Evolutionary conservation across 257 asterid species (phyloP), one percentile per base, ranked within the genome.

Genomic region (Cruciata laevipes): DNA sequence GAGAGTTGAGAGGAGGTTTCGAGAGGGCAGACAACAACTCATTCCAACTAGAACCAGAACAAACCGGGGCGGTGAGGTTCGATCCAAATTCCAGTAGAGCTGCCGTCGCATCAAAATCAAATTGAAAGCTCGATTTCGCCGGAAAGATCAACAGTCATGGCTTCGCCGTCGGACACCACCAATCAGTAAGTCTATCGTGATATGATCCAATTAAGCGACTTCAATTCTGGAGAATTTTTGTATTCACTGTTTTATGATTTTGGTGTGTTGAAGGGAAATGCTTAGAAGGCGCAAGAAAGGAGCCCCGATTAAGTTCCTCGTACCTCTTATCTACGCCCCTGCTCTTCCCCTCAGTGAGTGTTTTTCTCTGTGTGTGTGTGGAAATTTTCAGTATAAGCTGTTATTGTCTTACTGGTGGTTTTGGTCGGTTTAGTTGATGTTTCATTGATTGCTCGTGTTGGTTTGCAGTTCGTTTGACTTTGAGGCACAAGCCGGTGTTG

Each of bases 281-380:
- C 37, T 73, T 12, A 79, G 85, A 77, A 85, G 81, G 80, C 87
- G 71, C 69, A 87, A 85, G 63, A 83, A 77, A 81, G 80, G 87
- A 24, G 82, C 90, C 9, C 92, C 90, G 25, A 25, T 82, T 63
- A 86, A 87, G 65, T 82, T 84, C 69, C 23, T 87, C 74, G 73
- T 81, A 65, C 95, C 95, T 59, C 78, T 89, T 59, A 67, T 89
- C 68, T 89, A 89, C 66, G 93, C 96, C 12, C 95, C 95, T 49
- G 91, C 56, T 80, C 96, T 89, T 78, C 96, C 95, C 25, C 95
- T 89, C 42, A 83, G 95, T 89, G 74, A 79, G 87, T 75, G 72
- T 4, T 20, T 63, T n/a, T n/a, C n/a, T n/a, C n/a, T n/a, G n/a
- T n/a, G n/a, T n/a, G n/a, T n/a, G n/a, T n/a, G n/a, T n/a, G n/a